phyloP scores from a whole-genome alignment of 768 basidiomycete species.

The Lactarius indigo region DNA sequence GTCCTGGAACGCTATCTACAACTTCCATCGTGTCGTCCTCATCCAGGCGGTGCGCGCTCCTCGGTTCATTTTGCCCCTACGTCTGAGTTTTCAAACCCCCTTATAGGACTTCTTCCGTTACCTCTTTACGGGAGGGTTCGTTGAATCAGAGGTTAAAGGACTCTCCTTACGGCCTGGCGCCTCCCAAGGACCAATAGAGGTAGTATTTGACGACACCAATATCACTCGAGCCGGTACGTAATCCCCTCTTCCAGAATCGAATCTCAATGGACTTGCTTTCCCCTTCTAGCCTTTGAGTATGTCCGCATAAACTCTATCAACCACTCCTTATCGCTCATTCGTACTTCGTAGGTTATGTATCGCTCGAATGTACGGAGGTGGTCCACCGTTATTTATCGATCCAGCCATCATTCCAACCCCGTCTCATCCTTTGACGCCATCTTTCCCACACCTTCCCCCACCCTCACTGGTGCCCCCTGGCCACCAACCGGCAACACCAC shows the following conservation, averaged over 20 bases:
- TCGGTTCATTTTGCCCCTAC: neutral
- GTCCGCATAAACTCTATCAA: neutral
- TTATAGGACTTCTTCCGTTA: slow-evolving; percentile 81
- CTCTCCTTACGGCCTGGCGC: slow-evolving; percentile 20
- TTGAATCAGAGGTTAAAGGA: slow-evolving; percentile 46
- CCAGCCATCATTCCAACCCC: slow-evolving; percentile 62
- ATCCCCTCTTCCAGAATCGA: neutral
- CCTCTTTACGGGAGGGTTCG: slow-evolving; percentile 78
- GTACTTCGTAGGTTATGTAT: slow-evolving; percentile 64
- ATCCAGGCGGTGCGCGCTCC: slow-evolving; percentile 67
- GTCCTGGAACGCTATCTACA: slow-evolving; percentile 71
- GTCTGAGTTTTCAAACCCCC: slow-evolving; percentile 6
- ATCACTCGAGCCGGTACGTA: slow-evolving; percentile 80
- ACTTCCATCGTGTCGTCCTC: slow-evolving; percentile 79
- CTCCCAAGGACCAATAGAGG: slow-evolving; percentile 54
- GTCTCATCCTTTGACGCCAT: slow-evolving; percentile 65
- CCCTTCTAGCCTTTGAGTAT: slow-evolving; percentile 67
- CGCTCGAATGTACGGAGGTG: slow-evolving; percentile 82
- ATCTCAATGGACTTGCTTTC: slow-evolving; percentile 23
- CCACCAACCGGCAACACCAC: slow-evolving; percentile 73
- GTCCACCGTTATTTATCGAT: slow-evolving; percentile 69
- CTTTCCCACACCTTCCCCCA: slow-evolving; percentile 39
- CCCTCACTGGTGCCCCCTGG: slow-evolving; percentile 39
- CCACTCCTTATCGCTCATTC: slow-evolving; percentile 2
- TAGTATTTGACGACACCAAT: slow-evolving; percentile 80